A percentile compares a stretch with the other conserved stretches of the same genome.
These are phyloP conservation scores for Cichorium intybus DNA, from an alignment of 140 eudicot genomes.

Conservation along the genomic window DNA sequence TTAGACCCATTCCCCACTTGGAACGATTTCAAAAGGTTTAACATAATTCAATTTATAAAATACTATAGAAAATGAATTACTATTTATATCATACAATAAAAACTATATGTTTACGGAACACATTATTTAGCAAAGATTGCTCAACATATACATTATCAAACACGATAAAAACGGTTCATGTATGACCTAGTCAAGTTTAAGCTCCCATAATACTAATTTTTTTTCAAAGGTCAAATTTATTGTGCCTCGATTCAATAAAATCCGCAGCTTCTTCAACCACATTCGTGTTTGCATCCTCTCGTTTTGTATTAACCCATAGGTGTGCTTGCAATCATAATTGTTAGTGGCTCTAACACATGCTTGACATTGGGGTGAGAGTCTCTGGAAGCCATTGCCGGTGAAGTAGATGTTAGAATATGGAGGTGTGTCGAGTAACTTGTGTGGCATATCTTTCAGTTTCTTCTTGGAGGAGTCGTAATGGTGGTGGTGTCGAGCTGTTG, in stretches of 20 bases:
- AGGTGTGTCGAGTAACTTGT: slow-evolving; percentile 13
- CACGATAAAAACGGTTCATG: background rate
- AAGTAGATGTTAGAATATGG: slow-evolving; percentile 14
- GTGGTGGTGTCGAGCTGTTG: slow-evolving; percentile 1
- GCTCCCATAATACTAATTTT: slow-evolving; percentile 12
- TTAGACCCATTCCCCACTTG: too few species aligned
- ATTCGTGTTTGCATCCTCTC: slow-evolving; percentile 10
- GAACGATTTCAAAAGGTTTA: too few species aligned
- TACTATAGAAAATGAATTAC: too few species aligned
- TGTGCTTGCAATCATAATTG: background rate
- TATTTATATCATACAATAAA: background rate
- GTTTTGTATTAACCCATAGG: background rate
- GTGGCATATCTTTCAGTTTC: slow-evolving; percentile 3
- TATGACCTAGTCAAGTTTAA: background rate
- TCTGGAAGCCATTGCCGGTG: background rate
- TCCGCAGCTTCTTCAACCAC: slow-evolving; percentile 42
- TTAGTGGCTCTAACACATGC: background rate
- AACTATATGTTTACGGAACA: background rate
- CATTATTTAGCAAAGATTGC: background rate
- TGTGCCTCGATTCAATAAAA: slow-evolving; percentile 35
- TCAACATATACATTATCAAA: background rate
- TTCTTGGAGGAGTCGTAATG: background rate
- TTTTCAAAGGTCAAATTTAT: slow-evolving; percentile 29
- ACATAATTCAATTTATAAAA: too few species aligned
- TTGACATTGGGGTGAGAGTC: background rate